Evolutionary conservation across 73 alveolate genomes (phyloP).

Genomic region (Uronychia binucleata): DNA sequence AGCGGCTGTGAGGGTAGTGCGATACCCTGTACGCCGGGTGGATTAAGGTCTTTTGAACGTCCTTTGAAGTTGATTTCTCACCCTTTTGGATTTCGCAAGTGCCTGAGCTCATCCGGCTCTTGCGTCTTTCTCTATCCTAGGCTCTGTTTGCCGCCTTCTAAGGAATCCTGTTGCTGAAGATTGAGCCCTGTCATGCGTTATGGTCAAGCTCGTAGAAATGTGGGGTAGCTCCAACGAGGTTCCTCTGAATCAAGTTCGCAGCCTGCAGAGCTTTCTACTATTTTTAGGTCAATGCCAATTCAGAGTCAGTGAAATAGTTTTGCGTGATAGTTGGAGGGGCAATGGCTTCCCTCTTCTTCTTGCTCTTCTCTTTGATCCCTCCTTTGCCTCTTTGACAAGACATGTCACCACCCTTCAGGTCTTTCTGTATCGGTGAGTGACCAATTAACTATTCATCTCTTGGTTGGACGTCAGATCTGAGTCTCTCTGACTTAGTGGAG

Average conservation of each 20-base stretch:
- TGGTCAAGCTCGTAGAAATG: neutral
- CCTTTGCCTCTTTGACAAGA: neutral
- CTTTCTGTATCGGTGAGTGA: neutral
- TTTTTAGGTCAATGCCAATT: neutral
- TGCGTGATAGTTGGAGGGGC: neutral
- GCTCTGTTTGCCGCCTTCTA: neutral
- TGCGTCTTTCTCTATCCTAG: neutral
- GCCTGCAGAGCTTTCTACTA: neutral
- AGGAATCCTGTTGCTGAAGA: neutral
- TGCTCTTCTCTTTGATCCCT: neutral
- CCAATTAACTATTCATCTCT: neutral
- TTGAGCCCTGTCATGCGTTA: neutral
- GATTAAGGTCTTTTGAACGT: neutral
- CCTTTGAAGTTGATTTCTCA: slow-evolving; percentile 10
- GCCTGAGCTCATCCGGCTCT: neutral
- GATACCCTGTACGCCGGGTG: slow-evolving; percentile 13
- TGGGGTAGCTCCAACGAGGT: neutral
- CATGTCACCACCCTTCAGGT: neutral
- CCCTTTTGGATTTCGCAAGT: neutral
- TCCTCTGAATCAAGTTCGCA: neutral
- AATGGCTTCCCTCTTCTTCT: neutral
- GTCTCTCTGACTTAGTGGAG: neutral
- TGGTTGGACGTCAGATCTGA: neutral
- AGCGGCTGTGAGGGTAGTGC: neutral
- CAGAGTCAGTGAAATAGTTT: neutral